These are phyloP conservation scores for Boletus subcaerulescens DNA, from an alignment of 768 basidiomycete species.

Conservation along the genomic window DNA sequence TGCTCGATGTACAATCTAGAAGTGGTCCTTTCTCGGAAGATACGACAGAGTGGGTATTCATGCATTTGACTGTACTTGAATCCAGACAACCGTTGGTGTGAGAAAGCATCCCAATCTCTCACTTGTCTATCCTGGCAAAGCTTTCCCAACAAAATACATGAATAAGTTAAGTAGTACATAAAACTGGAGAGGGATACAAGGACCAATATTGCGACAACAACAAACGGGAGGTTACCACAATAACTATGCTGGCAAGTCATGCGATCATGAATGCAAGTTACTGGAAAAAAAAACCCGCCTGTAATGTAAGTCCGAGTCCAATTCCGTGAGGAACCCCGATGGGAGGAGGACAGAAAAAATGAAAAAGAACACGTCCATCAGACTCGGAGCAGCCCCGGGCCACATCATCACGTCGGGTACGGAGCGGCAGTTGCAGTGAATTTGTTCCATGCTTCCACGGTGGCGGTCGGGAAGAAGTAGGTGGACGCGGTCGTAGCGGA, in stretches of 20 bases:
- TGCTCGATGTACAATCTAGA: background rate
- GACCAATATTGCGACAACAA: background rate
- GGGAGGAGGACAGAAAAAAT: background rate
- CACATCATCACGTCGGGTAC: background rate
- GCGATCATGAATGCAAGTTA: background rate
- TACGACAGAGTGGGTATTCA: no score
- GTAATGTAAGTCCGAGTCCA: background rate
- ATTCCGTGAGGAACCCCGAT: background rate
- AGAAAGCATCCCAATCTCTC: no score
- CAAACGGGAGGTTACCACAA: background rate
- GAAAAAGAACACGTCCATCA: no score
- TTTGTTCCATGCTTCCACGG: conserved; percentile 53
- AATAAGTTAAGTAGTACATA: background rate
- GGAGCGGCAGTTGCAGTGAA: conserved; percentile 44
- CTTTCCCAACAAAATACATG: no score
- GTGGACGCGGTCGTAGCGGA: conserved; percentile 48
- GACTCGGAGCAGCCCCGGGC: no score
- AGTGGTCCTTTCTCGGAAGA: background rate
- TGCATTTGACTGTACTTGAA: no score
- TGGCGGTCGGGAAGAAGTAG: conserved; percentile 52
- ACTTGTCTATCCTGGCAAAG: background rate
- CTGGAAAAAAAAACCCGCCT: background rate
- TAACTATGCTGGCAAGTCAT: background rate
- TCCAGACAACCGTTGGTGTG: no score
- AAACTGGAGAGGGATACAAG: background rate